Conservation (phyloP, 352 stramenopile genomes). For the Globisporangium camurandrum region DNA sequence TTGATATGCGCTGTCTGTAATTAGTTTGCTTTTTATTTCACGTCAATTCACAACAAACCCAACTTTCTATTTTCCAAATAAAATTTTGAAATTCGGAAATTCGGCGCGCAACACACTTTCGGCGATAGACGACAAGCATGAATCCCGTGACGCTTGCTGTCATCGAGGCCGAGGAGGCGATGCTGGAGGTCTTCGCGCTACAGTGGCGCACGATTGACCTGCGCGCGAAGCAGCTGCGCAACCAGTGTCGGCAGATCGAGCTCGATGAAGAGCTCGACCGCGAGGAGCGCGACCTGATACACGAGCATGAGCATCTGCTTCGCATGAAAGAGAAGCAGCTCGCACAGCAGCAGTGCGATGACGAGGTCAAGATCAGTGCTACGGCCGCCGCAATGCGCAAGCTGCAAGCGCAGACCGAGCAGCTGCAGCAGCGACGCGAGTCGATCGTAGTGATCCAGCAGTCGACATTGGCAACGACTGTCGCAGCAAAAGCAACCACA, state of each 20-base stretch:
- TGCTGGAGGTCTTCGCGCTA: slow-evolving; percentile 55
- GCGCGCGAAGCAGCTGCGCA: slow-evolving; percentile 38
- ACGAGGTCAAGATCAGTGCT: slow-evolving; percentile 7
- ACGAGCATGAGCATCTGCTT: slow-evolving; percentile 29
- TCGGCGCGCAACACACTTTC: not conserved
- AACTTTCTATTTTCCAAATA: not conserved
- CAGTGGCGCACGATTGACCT: slow-evolving; percentile 68
- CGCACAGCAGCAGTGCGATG: slow-evolving; percentile 13
- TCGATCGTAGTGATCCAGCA: not conserved
- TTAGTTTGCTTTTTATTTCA: too few species aligned
- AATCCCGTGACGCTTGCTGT: slow-evolving; percentile 5
- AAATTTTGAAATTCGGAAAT: slow-evolving; percentile 1
- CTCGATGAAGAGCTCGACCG: slow-evolving; percentile 43
- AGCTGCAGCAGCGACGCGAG: slow-evolving; percentile 19
- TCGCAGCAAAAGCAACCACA: not conserved
- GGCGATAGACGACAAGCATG: not conserved
- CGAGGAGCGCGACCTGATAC: slow-evolving; percentile 33
- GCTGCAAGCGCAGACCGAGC: slow-evolving; percentile 15
- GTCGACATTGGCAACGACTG: too few species aligned
- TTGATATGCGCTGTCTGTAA: too few species aligned
- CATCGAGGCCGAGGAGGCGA: slow-evolving; percentile 33
- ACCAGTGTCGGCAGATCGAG: slow-evolving; percentile 44
- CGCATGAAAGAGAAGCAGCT: slow-evolving; percentile 15
- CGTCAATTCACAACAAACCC: not conserved
- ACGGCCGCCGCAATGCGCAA: slow-evolving; percentile 7